Conservation (phyloP, 768 basidiomycete genomes). For the Mycena metata region DNA sequence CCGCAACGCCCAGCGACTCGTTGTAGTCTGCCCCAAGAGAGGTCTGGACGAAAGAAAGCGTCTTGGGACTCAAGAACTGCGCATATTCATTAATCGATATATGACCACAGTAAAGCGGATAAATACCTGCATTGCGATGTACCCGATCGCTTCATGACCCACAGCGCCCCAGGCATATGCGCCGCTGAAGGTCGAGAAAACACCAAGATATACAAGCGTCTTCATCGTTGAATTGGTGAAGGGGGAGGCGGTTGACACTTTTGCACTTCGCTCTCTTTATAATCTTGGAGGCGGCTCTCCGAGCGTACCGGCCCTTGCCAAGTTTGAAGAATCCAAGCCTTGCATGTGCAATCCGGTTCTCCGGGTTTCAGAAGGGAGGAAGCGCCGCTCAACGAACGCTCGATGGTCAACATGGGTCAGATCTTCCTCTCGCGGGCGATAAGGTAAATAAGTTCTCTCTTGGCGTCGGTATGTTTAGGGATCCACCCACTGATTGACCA, state of each 20-base stretch:
- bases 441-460: background rate
- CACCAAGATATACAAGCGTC: constrained; percentile 5
- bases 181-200: constrained; percentile 8
- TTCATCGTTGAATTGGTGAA: background rate
- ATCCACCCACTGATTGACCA: too few relatives aligned
- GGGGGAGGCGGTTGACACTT: background rate
- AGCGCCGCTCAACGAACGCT: too few relatives aligned
- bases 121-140: constrained; percentile 57
- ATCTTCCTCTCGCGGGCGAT: background rate
- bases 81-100: background rate
- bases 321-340: background rate
- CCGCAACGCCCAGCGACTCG: constrained; percentile 62
- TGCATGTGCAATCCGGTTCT: background rate
- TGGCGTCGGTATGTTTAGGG: too few relatives aligned
- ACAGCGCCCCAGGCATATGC: constrained; percentile 55
- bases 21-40: constrained; percentile 59
- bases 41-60: constrained; percentile 60
- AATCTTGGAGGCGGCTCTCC: too few relatives aligned
- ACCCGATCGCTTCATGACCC: constrained; percentile 62
- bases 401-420: background rate
- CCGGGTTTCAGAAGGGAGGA: background rate
- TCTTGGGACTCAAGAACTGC: constrained; percentile 64
- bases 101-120: background rate
- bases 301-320: background rate
- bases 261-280: background rate